Conservation (phyloP, 1,284 basidiomycete species). For the Cutaneotrichosporon arboriforme region DNA sequence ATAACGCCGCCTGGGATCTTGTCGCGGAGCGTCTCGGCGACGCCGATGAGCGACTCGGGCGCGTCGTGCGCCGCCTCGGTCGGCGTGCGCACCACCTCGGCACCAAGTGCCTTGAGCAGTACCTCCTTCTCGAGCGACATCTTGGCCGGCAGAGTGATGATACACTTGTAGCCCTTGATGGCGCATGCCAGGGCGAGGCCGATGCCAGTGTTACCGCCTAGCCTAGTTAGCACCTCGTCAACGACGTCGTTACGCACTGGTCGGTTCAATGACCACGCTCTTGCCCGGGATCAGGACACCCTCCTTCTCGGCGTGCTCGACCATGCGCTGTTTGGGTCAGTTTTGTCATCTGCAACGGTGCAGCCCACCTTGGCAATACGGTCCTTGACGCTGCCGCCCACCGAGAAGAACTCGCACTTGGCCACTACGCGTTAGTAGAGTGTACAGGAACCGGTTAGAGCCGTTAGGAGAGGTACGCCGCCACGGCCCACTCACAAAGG, state of each 20-base stretch:
- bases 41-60: conserved; percentile 82
- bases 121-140: conserved; percentile 97
- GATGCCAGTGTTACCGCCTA: conserved; percentile 58
- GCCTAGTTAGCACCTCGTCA: background rate
- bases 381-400: conserved; percentile 92
- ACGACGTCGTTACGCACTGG: conserved; percentile 26
- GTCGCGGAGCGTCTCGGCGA: conserved; percentile 69
- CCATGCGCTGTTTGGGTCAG: conserved; percentile 61
- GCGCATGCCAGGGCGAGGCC: conserved; percentile 87
- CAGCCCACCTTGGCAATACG: conserved; percentile 69
- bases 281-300: conserved; percentile 80
- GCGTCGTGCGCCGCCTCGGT: conserved; percentile 43
- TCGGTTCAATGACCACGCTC: conserved; percentile 87
- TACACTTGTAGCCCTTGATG: conserved; percentile 51
- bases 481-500: conserved; percentile 59
- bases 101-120: conserved; percentile 81
- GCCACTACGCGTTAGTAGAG: conserved; percentile 56
- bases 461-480: background rate
- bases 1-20: conserved; percentile 82
- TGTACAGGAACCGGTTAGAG: background rate
- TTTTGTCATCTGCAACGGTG: background rate
- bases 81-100: conserved; percentile 92
- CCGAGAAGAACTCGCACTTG: conserved; percentile 85
- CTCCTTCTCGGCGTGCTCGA: conserved; percentile 80
- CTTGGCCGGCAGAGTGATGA: conserved; percentile 94